Evolutionary conservation across 1,284 basidiomycete species (phyloP), one percentile per base, ranked within the genome.

Genomic region (Pseudozyma flocculosa): DNA sequence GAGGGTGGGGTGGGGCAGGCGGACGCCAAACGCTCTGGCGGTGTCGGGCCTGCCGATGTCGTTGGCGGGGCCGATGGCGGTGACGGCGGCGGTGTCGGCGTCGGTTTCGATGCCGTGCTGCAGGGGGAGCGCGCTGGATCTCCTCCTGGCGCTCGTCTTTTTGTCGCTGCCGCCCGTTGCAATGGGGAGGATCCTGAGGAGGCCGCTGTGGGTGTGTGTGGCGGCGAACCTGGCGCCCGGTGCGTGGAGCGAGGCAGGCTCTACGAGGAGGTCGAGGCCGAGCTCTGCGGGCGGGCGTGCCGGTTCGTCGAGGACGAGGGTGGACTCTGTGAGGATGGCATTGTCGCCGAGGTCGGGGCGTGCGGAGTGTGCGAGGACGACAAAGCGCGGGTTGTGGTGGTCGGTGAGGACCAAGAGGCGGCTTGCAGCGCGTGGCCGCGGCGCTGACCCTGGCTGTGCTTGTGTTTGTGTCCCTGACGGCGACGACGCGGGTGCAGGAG

Each of bases 1-100:
- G 18, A 77, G 40, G n/a, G 63, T 61, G 2, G 72, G 66, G 39
- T 77, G 72, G 1, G 70, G 72, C 3, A 75, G 50, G 22, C 74
- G 64, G 24, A 48, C 40, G 44, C 49, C 40, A 30, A 57, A 62
- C 22, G 61, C 49, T 14, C 52, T 49, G 17, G 61, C 26, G 7
- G 26, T 29, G 26, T 29, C 7, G 11, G 26, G 50, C 17, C 55
- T 43, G n/a, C 50, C 39, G 18, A 43, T 34, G 32, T 37, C 39
- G 23, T 54, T 48, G 22, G 62, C 62, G 18, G 34, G 40, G 15
- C 54, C 48, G 14, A 45, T 41, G 10, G 14, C 32, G 8, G 30
- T 18, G 19, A 21, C 24, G 23, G 54, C 50, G 22, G 62, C 62
- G 18, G 34, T 40, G 15, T 57, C 48, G 14, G 47, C 44, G 10